Evolutionary conservation across 352 stramenopile genomes (phyloP).

Genomic region (Halophytophthora batemanensis): DNA sequence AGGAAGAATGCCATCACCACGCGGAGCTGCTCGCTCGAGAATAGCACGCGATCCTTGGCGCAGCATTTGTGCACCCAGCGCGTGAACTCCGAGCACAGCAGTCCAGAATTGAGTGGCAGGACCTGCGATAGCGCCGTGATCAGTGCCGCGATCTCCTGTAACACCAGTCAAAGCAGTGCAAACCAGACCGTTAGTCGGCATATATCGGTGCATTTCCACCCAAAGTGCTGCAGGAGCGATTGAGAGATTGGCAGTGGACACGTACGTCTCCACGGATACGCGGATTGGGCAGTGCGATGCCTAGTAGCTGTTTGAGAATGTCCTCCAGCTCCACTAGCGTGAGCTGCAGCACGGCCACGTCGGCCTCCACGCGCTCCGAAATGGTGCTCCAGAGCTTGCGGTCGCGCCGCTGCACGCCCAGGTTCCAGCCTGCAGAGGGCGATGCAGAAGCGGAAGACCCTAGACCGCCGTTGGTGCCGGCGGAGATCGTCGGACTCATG

Average conservation of each 20-base stretch:
- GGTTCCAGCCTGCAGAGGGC: conserved; percentile 41
- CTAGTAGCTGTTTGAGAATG: conserved; percentile 69
- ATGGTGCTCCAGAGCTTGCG: conserved; percentile 61
- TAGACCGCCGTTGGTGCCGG: conserved; percentile 2
- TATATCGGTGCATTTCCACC: too few relatives aligned
- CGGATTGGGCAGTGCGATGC: conserved; percentile 53
- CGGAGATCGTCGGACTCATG: conserved; percentile 28
- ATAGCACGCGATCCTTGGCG: conserved; percentile 67
- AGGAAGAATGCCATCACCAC: conserved; percentile 71
- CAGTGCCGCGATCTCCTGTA: conserved; percentile 58
- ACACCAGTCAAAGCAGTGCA: too few relatives aligned
- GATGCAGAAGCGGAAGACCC: conserved; percentile 17
- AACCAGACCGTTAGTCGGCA: too few relatives aligned
- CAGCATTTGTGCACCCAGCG: conserved; percentile 81
- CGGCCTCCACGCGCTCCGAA: conserved; percentile 53
- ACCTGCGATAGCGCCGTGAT: conserved; percentile 54
- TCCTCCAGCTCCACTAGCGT: conserved; percentile 79
- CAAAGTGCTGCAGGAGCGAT: too few relatives aligned
- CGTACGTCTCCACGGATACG: conserved; percentile 59
- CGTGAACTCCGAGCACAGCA: conserved; percentile 76
- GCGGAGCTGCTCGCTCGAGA: conserved; percentile 52
- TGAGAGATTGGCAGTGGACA: too few relatives aligned
- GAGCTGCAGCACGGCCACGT: conserved; percentile 50
- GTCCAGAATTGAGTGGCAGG: conserved; percentile 59
- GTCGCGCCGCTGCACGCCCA: conserved; percentile 59